Conservation (phyloP, 106 monocot genomes). For the Allium fistulosum region DNA sequence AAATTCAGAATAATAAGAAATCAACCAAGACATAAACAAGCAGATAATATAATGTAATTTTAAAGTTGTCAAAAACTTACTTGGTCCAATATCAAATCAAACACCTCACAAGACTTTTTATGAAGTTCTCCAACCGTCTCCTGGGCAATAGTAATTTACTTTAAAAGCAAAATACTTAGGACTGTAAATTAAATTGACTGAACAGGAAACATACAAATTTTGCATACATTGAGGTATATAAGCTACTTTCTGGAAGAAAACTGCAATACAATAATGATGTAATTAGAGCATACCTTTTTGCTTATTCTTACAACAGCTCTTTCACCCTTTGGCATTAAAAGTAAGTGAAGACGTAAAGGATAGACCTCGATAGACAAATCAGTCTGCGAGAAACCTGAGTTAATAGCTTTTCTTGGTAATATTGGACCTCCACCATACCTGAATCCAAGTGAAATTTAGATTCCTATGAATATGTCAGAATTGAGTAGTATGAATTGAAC, state of each 20-base stretch:
- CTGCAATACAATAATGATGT: too few relatives aligned
- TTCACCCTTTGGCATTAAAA: constrained; percentile 74
- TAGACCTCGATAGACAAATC: constrained; percentile 96
- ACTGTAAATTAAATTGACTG: too few relatives aligned
- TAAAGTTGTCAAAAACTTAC: constrained; percentile 23
- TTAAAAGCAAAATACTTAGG: too few relatives aligned
- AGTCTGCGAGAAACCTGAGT: constrained; percentile 77
- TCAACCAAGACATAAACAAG: background rate
- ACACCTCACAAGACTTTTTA: constrained; percentile 83
- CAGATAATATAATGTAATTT: background rate
- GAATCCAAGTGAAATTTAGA: constrained; percentile 1
- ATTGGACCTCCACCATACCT: constrained; percentile 98
- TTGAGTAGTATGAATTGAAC: background rate
- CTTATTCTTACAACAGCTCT: constrained; percentile 90
- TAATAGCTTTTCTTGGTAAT: constrained; percentile 80
- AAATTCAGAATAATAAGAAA: background rate
- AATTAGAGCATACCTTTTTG: constrained; percentile 60
- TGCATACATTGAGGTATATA: too few relatives aligned
- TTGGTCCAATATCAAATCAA: constrained; percentile 74
- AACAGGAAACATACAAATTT: too few relatives aligned
- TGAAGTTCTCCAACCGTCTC: constrained; percentile 91
- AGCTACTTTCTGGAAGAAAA: background rate
- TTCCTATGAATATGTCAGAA: background rate
- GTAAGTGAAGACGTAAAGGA: constrained; percentile 84
- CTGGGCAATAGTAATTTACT: constrained; percentile 25